phyloP scores from a whole-genome alignment of 2,329 filamentous ascomycete genomes.

The Aureobasidium sp. region DNA sequence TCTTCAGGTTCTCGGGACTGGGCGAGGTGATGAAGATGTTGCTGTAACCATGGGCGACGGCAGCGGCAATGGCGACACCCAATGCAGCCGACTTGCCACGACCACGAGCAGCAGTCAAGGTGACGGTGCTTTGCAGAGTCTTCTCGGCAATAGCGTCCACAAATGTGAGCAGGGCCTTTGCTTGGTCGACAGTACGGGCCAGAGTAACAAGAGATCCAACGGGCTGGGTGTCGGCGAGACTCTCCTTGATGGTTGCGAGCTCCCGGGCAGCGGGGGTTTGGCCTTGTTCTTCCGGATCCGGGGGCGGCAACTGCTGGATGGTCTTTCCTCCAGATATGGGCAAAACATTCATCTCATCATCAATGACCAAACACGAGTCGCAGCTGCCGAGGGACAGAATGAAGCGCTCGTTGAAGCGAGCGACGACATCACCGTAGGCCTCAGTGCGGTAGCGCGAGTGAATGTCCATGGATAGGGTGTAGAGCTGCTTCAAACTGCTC shows the following conservation, averaged over 20 bases:
- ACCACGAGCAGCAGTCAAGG: slow-evolving; percentile 85
- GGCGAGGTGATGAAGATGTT: slow-evolving; percentile 99
- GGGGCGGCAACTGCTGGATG: slow-evolving; percentile 71
- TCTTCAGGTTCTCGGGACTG: slow-evolving; percentile 96
- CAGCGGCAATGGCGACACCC: slow-evolving; percentile 87
- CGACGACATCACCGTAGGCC: slow-evolving; percentile 87
- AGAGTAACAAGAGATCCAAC: slow-evolving; percentile 76
- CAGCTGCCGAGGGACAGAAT: slow-evolving; percentile 92
- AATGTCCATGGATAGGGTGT: slow-evolving; percentile 95
- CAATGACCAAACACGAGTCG: slow-evolving; percentile 87
- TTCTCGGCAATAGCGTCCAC: slow-evolving; percentile 95
- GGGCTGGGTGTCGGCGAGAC: slow-evolving; percentile 73
- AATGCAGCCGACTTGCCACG: slow-evolving; percentile 94
- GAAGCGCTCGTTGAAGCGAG: slow-evolving; percentile 95
- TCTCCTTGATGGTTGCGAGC: slow-evolving; percentile 79
- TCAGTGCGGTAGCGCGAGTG: slow-evolving; percentile 95
- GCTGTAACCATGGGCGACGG: slow-evolving; percentile 91
- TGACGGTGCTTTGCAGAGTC: slow-evolving; percentile 85
- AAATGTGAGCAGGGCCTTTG: slow-evolving; percentile 92
- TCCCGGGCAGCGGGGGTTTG: slow-evolving; percentile 63
- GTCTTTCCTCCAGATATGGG: slow-evolving; percentile 93
- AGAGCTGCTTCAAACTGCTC: slow-evolving; percentile 93
- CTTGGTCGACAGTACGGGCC: slow-evolving; percentile 87
- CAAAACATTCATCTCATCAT: slow-evolving; percentile 94
- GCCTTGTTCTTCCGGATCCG: slow-evolving; percentile 63